Base-by-base conservation (phyloP, 768 basidiomycete species). In the Pleurotus djamor region DNA sequence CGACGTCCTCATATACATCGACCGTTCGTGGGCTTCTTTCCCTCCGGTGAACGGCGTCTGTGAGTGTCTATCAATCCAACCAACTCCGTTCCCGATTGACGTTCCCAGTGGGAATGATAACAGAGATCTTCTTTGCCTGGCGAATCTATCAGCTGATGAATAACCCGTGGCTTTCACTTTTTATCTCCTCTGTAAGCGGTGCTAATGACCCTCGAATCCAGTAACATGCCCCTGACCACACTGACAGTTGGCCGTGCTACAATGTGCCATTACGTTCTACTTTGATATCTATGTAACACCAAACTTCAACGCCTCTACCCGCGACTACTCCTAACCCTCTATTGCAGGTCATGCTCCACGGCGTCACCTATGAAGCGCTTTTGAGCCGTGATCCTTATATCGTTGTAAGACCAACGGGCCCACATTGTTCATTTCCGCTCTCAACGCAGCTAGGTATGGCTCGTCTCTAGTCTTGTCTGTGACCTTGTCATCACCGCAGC, bases 111-210 rank as follows among this genome's bases (percentile, higher is more conserved):
- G 54, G n/a, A 41, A n/a, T 50, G 14, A 49, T 50, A 21, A 56
- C 57, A 13, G 63, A 66, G 16, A 12, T 34, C 13, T 65, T 64
- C 52, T 65, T 59, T 44, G 52, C 58, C 32, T 65, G 65, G 58
- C 44, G 55, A 43, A 57, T 58, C 10, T 60, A 51, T 14, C 57
- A 59, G 41, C 37, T 65, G 8, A 47, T 47, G 12, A 32, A 47
- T 14, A 47, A 56, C 1, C 17, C 60, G 8, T 17, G 58, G 38
- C 21, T 65, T 17, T 61, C 63, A 6, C 21, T 47, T 21, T 37
- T 51, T 32, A 52, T 64, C 34, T 34, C 33, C 28, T 55, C 17
- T 43, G 38, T 55, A 6, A 43, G 36, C 17, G 21, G 12, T 55
- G 28, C 12, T n/a, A 7, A 5, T 9, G 3, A n/a, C 14, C 16